Evolutionary conservation across 306 rosid species (phyloP).

Genomic region (Urtica urens): DNA sequence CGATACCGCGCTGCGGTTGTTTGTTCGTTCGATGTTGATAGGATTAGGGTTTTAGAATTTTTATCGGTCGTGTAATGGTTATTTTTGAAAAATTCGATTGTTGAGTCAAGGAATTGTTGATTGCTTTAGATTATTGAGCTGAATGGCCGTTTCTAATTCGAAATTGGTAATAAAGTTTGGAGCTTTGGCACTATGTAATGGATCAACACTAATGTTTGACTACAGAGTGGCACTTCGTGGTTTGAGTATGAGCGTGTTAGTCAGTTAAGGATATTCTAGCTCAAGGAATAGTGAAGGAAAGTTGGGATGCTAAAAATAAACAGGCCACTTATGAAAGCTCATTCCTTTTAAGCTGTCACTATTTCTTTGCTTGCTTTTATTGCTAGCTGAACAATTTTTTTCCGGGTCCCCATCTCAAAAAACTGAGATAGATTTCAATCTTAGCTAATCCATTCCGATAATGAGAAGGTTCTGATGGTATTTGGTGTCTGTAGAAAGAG

Average conservation of each 20-base stretch:
- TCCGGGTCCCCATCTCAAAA: too few relatives aligned
- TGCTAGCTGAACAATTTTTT: too few relatives aligned
- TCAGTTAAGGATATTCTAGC: slow-evolving; percentile 4
- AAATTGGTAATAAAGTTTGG: neutral
- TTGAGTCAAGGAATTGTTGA: neutral
- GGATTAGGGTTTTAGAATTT: too few relatives aligned
- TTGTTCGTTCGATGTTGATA: slow-evolving; percentile 1
- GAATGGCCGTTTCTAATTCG: neutral
- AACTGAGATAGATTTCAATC: too few relatives aligned
- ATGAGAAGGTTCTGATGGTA: too few relatives aligned
- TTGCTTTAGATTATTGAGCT: slow-evolving; percentile 1
- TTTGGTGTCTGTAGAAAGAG: too few relatives aligned
- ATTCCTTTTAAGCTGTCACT: too few relatives aligned
- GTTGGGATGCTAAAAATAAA: too few relatives aligned
- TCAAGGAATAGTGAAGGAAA: too few relatives aligned
- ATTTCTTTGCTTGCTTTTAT: too few relatives aligned
- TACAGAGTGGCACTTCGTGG: neutral
- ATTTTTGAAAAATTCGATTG: slow-evolving; percentile 2
- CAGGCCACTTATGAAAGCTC: too few relatives aligned
- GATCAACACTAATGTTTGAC: neutral
- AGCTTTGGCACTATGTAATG: neutral
- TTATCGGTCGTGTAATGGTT: neutral
- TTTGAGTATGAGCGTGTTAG: neutral
- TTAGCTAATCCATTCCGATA: too few relatives aligned
- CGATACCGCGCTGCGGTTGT: neutral